These are phyloP conservation scores for Saccharomyces hybrid DNA, from an alignment of 1,139 yeast species.

Conservation along the genomic window DNA sequence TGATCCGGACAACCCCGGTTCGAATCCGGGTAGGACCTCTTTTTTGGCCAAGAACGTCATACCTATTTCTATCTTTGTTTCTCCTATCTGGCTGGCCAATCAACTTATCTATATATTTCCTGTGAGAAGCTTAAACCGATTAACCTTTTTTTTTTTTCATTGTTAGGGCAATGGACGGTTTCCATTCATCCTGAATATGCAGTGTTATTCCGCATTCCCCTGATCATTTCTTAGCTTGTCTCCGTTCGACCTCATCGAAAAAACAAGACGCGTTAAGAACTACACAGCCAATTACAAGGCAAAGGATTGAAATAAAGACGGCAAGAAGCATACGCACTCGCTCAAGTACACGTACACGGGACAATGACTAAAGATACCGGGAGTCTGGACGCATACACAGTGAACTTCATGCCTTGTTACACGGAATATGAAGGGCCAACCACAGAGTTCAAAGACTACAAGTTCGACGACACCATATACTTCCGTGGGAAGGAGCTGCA, in stretches of 20 bases:
- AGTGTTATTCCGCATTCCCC: background rate
- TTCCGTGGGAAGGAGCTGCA: background rate
- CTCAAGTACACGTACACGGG: background rate
- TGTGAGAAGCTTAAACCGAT: background rate
- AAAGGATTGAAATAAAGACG: background rate
- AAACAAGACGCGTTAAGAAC: background rate
- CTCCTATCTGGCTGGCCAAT: background rate
- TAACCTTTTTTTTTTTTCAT: background rate
- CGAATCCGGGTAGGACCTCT: conserved; percentile 90
- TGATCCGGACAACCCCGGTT: conserved; percentile 88
- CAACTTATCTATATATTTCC: background rate
- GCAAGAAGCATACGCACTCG: background rate
- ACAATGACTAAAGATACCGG: background rate
- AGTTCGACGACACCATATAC: background rate
- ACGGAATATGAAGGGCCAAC: background rate
- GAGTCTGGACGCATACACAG: background rate
- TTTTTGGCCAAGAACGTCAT: conserved; percentile 22
- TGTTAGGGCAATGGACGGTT: background rate
- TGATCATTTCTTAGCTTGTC: background rate
- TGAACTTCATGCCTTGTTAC: background rate
- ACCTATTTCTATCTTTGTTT: background rate
- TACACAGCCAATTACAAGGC: background rate
- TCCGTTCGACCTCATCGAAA: background rate
- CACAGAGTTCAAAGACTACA: background rate
- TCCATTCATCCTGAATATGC: conserved; percentile 1